Evolutionary conservation across 2,329 filamentous ascomycete genomes (phyloP), one percentile per base, ranked within the genome.

Genomic region (Phialocephala sp.): DNA sequence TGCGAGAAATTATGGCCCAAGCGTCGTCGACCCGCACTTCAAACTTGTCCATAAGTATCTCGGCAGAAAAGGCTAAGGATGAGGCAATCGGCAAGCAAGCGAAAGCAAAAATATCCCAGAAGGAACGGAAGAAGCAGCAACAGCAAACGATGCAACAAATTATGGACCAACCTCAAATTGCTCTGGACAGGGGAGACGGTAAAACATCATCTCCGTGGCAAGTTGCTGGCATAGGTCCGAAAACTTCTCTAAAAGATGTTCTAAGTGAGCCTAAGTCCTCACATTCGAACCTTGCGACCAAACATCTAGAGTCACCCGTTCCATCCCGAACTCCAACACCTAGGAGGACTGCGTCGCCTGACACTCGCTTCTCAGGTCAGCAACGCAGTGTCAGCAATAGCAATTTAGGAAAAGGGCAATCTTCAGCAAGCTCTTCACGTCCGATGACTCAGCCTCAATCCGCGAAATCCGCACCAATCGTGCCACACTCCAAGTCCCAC

Each of bases 1-100:
- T 99, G 80, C 87, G 89, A 39, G 92, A 97, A 68, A 99, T 99
- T 62, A 90, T 98, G 41, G 89, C 89, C 8, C 89, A 97, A 73
- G 80, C 83, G n/a, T 82, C 82, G 0, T 79, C 82, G 1, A 79
- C 66, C 5, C 77, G 80, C 18, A 87, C 85, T 4, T 84, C 75
- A 0, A 72, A 82, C 0, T 76, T 89, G 2, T 86, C 86, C 3
- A 81, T 82, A 4, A 83, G 83, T 4, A 73, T 89, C 12, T 84
- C 82, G 5, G 83, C 83, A 0, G 82, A 87, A 71, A 83, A 77
- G 56, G 76, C 67, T 2, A 71, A 72, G 60, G 73, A 75, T 12
- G 71, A 73, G 47, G 68, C 76, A 24, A 72, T 63, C 62, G 75
- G 65, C 59, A 83, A 80, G 70, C 61, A 73, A 45, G 72, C 80